A percentile compares a stretch with the other conserved stretches of the same genome.
Evolutionary conservation across 2,329 filamentous ascomycete genomes (phyloP).

Genomic region (Chalara sp.): DNA sequence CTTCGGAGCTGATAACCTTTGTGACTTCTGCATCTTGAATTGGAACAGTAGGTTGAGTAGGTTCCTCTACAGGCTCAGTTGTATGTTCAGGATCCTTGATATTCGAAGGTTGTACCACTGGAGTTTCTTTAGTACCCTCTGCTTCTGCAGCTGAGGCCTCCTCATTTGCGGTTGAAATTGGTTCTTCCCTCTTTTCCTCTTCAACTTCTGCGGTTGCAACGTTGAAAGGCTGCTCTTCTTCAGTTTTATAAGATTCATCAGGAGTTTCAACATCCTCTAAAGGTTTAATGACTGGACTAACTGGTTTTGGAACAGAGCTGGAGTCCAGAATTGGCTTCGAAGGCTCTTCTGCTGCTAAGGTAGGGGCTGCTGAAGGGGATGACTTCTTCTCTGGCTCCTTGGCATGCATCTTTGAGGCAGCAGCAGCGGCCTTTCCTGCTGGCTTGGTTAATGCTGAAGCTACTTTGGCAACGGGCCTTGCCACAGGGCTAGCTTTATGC

Average conservation of each 20-base stretch:
- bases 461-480: conserved; percentile 4
- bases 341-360: neutral
- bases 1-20: too few relatives aligned
- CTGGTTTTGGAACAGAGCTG: too few relatives aligned
- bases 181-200: neutral
- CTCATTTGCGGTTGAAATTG: neutral
- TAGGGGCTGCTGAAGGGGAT: neutral
- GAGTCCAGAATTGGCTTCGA: neutral
- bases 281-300: neutral
- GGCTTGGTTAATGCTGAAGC: conserved; percentile 1
- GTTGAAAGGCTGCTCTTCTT: neutral
- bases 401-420: neutral
- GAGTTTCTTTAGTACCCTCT: neutral
- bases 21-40: too few relatives aligned
- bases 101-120: too few relatives aligned
- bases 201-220: neutral
- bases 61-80: neutral
- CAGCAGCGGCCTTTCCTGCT: neutral
- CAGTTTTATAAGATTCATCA: neutral
- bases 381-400: neutral
- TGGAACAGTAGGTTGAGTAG: too few relatives aligned
- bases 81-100: neutral
- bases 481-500: conserved; percentile 2
- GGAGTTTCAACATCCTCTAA: neutral
- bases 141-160: neutral